Evolutionary conservation across 202 grass and related monocot genomes (phyloP), one percentile per base, ranked within the genome.

Genomic region (Miscanthus sacchariflorus): DNA sequence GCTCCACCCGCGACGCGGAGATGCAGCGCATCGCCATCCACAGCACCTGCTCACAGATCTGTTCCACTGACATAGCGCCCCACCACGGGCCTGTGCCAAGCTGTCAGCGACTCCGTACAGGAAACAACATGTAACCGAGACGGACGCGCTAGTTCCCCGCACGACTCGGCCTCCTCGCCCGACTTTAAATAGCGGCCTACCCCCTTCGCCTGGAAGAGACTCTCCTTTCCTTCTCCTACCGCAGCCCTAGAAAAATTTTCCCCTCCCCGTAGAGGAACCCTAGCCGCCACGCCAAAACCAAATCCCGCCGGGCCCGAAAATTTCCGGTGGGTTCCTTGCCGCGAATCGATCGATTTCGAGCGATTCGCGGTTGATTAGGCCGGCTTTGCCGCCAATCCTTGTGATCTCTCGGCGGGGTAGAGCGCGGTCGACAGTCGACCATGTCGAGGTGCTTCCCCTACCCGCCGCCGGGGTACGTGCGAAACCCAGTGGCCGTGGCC

Each of bases 361-460:
- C 64, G 74, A 59, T 85, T 90, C 78, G 77, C 74, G 72, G 88
- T 48, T 52, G 76, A 52, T 58, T 79, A 27, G 63, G 61, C 74
- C 39, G 67, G 73, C 67, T 23, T 72, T 67, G 65, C 65, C 74
- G 52, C 58, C 27, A 67, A 70, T 48, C 23, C 21, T 61, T 50
- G 12, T 39, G 69, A 82, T 82, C 76, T 56, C 27, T 19, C 39
- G 19, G 65, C 46, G 84, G 40, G 86, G 65, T 96, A 36, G 58
- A 66, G 69, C 75, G 74, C 83, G 42, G 78, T 59, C 44, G 44
- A 69, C 80, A 84, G 28, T 65, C 83, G 78, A 50, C 86, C 79
- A 97, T 97, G 95, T 97, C 95, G 88, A 92, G 95, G 90, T 97
- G 95, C 90, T 88, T 95, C 90, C 92, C 90, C 69, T 97, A 90